phyloP scores from a whole-genome alignment of 768 basidiomycete species.

The Leucogyrophana mollusca region DNA sequence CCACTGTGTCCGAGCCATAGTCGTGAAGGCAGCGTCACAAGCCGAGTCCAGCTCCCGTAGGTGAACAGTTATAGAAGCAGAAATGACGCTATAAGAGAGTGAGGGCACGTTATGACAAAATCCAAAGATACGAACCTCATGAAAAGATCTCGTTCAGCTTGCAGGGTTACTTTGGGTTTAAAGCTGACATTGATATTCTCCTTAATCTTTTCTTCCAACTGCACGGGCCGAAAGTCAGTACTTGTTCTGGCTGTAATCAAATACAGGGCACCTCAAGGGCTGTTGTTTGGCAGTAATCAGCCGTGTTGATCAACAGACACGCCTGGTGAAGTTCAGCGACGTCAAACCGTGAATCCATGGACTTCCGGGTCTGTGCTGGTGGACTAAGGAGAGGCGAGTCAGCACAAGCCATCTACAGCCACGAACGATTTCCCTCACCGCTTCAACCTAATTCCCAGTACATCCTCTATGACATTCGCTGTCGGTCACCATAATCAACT shows the following conservation, averaged over 20 bases:
- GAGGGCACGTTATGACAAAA: background rate
- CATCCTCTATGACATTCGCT: conserved; percentile 75
- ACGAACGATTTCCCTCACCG: conserved; percentile 41
- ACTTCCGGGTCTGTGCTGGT: conserved; percentile 53
- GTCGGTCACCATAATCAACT: conserved; percentile 7
- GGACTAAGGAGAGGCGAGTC: conserved; percentile 31
- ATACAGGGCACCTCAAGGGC: conserved; percentile 66
- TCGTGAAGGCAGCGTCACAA: conserved; percentile 75
- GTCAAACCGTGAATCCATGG: conserved; percentile 80
- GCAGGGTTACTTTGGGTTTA: conserved; percentile 78
- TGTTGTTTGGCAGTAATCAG: conserved; percentile 94
- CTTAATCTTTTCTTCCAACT: conserved; percentile 93
- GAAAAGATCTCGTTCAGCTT: conserved; percentile 86
- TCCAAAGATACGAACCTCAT: conserved; percentile 56
- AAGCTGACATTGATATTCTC: conserved; percentile 76
- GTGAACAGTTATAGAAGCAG: conserved; percentile 75
- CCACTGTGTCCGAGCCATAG: conserved; percentile 82
- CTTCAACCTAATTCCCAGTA: conserved; percentile 72
- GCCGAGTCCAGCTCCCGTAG: conserved; percentile 84
- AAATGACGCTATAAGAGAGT: conserved; percentile 61
- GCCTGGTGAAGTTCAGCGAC: conserved; percentile 73
- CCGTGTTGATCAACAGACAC: conserved; percentile 92
- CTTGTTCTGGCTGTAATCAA: conserved; percentile 1
- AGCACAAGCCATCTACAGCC: background rate
- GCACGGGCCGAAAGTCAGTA: background rate